These are phyloP conservation scores for Aspergillus aculeatus DNA, from an alignment of 2,329 filamentous ascomycete genomes.

Conservation along the genomic window DNA sequence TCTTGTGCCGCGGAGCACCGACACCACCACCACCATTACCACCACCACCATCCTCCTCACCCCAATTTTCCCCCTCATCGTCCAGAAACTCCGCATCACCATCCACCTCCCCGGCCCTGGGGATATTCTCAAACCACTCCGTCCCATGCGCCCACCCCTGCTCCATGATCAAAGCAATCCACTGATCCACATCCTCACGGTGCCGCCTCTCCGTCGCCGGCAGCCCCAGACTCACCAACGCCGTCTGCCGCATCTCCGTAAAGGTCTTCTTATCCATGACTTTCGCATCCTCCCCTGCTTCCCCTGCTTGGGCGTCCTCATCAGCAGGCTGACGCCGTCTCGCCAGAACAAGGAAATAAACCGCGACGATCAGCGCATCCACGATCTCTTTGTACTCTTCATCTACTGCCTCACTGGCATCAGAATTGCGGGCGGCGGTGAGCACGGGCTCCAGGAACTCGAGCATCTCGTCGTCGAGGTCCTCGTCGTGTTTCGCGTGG, in stretches of 20 bases:
- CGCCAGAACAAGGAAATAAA: conserved; percentile 48
- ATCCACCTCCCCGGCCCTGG: conserved; percentile 36
- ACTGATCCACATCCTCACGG: conserved; percentile 58
- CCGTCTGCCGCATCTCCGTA: conserved; percentile 41
- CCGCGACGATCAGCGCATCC: conserved; percentile 40
- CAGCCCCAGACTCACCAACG: conserved; percentile 36
- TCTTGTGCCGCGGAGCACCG: conserved; percentile 25
- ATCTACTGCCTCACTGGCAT: conserved; percentile 49
- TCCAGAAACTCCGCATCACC: conserved; percentile 34
- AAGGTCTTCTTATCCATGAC: conserved; percentile 45
- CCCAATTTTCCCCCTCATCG: conserved; percentile 22
- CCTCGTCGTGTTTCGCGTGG: conserved; percentile 43
- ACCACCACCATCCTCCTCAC: conserved; percentile 32
- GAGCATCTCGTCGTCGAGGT: conserved; percentile 40
- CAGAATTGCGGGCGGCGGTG: conserved; percentile 9
- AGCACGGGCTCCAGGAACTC: conserved; percentile 42
- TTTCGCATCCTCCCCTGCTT: conserved; percentile 18
- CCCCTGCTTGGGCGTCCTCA: background rate
- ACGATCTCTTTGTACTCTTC: conserved; percentile 44
- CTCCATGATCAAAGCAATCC: conserved; percentile 57
- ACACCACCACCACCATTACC: conserved; percentile 27
- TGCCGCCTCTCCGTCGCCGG: conserved; percentile 44
- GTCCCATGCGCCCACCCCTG: conserved; percentile 54
- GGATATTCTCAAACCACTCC: conserved; percentile 67
- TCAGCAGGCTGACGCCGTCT: conserved; percentile 47